A percentile compares a stretch with the other conserved stretches of the same genome.
phyloP scores from a whole-genome alignment of 257 asterid genomes.

The Solanum ossicruentum region DNA sequence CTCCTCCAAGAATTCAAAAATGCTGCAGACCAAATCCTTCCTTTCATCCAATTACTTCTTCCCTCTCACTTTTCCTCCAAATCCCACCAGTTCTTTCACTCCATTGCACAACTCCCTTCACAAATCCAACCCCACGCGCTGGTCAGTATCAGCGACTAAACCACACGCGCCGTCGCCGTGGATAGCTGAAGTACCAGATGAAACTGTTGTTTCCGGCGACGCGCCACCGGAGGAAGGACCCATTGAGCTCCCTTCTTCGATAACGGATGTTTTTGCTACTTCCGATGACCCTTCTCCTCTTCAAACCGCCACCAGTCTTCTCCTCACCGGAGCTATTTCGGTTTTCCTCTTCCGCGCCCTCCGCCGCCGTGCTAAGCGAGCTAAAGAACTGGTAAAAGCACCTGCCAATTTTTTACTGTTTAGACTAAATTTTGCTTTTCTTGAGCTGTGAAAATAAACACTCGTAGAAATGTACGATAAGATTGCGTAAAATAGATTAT shows the following conservation, averaged over 20 bases:
- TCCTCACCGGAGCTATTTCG: slow-evolving; percentile 79
- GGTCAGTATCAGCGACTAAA: slow-evolving; percentile 5
- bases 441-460: no score
- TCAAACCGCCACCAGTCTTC: slow-evolving; percentile 75
- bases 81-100: background rate
- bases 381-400: slow-evolving; percentile 45
- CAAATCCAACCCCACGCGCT: background rate
- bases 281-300: slow-evolving; percentile 48
- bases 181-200: slow-evolving; percentile 11
- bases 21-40: slow-evolving; percentile 11
- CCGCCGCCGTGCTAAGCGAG: slow-evolving; percentile 85
- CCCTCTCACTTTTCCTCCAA: background rate
- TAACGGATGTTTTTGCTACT: slow-evolving; percentile 28
- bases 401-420: background rate
- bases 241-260: slow-evolving; percentile 46
- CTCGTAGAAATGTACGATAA: no score
- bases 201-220: background rate
- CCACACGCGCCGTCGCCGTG: slow-evolving; percentile 10
- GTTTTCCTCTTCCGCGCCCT: slow-evolving; percentile 76
- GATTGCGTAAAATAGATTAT: no score
- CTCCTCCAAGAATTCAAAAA: background rate
- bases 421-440: background rate
- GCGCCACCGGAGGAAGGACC: slow-evolving; percentile 43
- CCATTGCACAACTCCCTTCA: background rate
- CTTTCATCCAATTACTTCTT: slow-evolving; percentile 4